phyloP scores from a whole-genome alignment of 129 eudicot genomes.

The Ambrosia artemisiifolia region DNA sequence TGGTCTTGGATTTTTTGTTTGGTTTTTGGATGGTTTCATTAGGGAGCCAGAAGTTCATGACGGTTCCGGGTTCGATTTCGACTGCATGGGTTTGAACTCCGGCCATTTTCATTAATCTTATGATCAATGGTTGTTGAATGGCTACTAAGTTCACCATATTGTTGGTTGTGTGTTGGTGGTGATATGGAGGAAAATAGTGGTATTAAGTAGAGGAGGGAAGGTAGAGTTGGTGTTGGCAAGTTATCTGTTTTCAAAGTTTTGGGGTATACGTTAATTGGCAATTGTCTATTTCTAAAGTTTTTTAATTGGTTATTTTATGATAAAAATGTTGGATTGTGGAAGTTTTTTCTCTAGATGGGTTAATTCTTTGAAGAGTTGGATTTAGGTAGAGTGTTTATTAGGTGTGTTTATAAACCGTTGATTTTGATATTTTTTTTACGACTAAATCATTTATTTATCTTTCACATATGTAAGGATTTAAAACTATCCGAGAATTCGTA shows the following conservation, averaged over 20 bases:
- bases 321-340: too few relatives aligned
- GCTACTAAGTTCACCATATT: slow-evolving; percentile 95
- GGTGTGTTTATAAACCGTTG: too few relatives aligned
- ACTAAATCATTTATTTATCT: too few relatives aligned
- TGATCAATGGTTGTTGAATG: slow-evolving; percentile 58
- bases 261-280: not conserved
- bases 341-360: too few relatives aligned
- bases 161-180: not conserved
- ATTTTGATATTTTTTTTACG: too few relatives aligned
- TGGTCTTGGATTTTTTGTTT: slow-evolving; percentile 22
- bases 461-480: too few relatives aligned
- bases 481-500: too few relatives aligned
- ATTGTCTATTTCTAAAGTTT: not conserved
- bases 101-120: slow-evolving; percentile 68
- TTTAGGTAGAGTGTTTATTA: too few relatives aligned
- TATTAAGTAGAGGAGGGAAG: slow-evolving; percentile 28
- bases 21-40: slow-evolving; percentile 50
- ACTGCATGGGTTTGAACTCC: slow-evolving; percentile 58
- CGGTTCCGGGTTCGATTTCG: slow-evolving; percentile 66
- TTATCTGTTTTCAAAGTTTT: slow-evolving; percentile 23
- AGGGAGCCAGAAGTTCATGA: slow-evolving; percentile 80
- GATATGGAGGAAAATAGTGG: not conserved
- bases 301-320: too few relatives aligned
- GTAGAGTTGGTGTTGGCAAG: slow-evolving; percentile 37
- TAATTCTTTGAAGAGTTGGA: too few relatives aligned